These are phyloP conservation scores for Candida sanyaensis DNA, from an alignment of 1,139 yeast species.

Conservation along the genomic window DNA sequence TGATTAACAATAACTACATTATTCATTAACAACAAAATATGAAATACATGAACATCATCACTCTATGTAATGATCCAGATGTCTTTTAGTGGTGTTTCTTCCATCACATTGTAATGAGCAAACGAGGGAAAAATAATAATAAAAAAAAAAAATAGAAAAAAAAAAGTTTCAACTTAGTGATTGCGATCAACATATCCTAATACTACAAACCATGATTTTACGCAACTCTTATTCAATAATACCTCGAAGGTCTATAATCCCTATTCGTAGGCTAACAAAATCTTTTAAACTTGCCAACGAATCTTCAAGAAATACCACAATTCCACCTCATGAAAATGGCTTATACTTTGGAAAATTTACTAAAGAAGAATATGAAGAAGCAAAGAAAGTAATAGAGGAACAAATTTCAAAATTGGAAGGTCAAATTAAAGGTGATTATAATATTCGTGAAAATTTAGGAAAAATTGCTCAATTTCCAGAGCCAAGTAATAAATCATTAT, in stretches of 20 bases:
- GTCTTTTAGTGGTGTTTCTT: too few relatives aligned
- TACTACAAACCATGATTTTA: neutral
- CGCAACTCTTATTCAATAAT: neutral
- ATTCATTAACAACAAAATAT: too few relatives aligned
- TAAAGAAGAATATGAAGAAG: slow-evolving; percentile 42
- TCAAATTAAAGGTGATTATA: slow-evolving; percentile 41
- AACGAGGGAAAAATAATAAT: neutral
- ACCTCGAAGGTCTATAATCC: neutral
- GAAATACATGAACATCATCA: too few relatives aligned
- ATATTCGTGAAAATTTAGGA: slow-evolving; percentile 38
- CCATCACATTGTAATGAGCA: neutral
- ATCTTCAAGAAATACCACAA: neutral
- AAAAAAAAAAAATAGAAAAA: too few relatives aligned
- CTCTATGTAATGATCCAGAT: too few relatives aligned
- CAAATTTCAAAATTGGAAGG: slow-evolving; percentile 36
- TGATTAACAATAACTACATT: too few relatives aligned
- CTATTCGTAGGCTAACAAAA: neutral
- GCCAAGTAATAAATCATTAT: slow-evolving; percentile 10
- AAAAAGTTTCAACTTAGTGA: too few relatives aligned
- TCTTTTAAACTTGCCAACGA: neutral
- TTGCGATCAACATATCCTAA: neutral
- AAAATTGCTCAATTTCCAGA: slow-evolving; percentile 40
- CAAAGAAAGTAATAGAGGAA: slow-evolving; percentile 33
- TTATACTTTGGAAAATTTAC: slow-evolving; percentile 36
- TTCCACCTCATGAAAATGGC: slow-evolving; percentile 16